Evolutionary conservation across 2,329 filamentous ascomycete species (phyloP), one percentile per base, ranked within the genome.

Genomic region (Pseudocercospora fijiensis): DNA sequence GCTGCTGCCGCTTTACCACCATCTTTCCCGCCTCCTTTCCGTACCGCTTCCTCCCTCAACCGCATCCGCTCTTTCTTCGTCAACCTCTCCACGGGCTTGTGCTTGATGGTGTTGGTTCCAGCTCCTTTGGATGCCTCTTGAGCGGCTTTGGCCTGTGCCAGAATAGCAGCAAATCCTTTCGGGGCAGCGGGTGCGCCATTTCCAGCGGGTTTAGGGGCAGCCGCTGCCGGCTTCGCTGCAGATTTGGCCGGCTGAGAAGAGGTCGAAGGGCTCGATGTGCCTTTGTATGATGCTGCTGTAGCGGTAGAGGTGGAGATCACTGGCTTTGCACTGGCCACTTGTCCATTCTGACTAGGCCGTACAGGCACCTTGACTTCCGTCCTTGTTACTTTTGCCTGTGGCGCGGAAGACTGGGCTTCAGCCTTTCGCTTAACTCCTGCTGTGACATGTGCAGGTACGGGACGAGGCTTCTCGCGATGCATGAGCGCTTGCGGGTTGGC

Each of bases 141-240:
- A 11, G 86, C 88, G 65, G 86, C 85, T 72, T 90, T 87, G 30
- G 86, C 90, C 69, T 88, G 84, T 61, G 88, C 88, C 78, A 93
- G 83, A 64, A 92, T 89, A 71, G 92, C 89, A 41, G 87, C 85
- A 74, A 87, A 93, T 1, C 89, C 88, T 72, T 89, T 90, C 76
- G 91, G 87, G 1, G 84, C 78, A 2, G 66, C 65, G 26, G 79
- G 75, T 56, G 53, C 51, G 27, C 24, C 51, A 26, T 67, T 51
- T 20, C 65, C 26, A 18, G 58, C 22, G 10, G 63, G 64, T 20
- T 67, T 69, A 27, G 60, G 30, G 10, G 52, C 43, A 30, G 65
- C 28, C 27, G 59, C 63, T 22, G 52, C 57, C 10, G 56, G 30
- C 27, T 30, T 49, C 4, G 57, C 22, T n/a, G 62, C 51, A 37